Evolutionary conservation across 257 asterid species (phyloP).

Genomic region (Solanum chiquidenum): DNA sequence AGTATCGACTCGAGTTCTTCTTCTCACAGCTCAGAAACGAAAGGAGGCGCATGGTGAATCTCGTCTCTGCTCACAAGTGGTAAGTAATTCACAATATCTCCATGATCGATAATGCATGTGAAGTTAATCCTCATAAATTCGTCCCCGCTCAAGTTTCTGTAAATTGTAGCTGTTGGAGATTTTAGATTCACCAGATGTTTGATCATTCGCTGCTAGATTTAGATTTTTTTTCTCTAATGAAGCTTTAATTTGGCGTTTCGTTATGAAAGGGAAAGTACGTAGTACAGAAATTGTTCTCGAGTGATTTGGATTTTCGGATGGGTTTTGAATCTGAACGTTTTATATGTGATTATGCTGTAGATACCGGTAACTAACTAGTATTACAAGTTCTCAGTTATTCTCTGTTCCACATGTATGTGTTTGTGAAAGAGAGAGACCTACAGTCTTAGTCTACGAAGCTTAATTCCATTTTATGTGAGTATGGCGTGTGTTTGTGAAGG

Average conservation of each 20-base stretch:
- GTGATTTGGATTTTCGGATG: not conserved
- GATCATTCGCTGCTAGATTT: not conserved
- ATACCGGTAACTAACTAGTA: not conserved
- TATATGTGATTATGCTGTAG: not conserved
- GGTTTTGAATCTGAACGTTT: not conserved
- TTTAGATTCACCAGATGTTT: not conserved
- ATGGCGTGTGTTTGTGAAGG: not conserved
- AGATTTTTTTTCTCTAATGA: not conserved
- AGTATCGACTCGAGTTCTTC: not conserved
- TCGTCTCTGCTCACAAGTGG: not conserved
- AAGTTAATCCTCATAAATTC: not conserved
- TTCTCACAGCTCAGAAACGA: not conserved
- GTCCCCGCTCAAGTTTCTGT: not conserved
- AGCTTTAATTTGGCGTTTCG: not conserved
- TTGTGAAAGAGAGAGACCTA: not conserved
- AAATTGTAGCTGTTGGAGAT: not conserved
- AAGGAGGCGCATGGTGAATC: not conserved
- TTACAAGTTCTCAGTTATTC: not conserved
- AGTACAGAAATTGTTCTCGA: not conserved
- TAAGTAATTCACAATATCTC: not conserved
- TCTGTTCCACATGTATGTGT: not conserved
- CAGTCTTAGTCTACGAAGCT: not conserved
- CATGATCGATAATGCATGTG: not conserved
- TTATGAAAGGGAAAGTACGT: not conserved
- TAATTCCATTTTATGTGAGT: not conserved